These are phyloP conservation scores for Pleurotus giganteus DNA, from an alignment of 768 basidiomycete genomes.

Conservation along the genomic window DNA sequence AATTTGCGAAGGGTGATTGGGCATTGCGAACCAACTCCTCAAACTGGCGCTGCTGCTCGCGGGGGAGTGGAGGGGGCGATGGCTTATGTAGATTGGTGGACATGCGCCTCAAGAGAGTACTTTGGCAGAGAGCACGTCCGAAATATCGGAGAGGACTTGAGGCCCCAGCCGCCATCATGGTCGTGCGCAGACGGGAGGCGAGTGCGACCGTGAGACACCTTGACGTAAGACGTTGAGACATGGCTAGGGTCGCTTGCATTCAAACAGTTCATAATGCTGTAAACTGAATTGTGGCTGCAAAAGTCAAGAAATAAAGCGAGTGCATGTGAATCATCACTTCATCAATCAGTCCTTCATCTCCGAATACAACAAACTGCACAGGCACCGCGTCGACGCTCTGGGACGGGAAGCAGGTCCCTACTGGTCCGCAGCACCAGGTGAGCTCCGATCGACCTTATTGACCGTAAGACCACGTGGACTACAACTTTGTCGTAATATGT, in stretches of 20 bases:
- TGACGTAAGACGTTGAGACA: no score
- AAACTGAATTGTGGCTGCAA: no score
- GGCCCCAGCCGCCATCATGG: neutral
- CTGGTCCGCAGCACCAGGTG: neutral
- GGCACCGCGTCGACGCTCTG: neutral
- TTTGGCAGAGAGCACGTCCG: neutral
- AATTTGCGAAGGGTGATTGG: constrained; percentile 37
- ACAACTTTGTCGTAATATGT: constrained; percentile 3
- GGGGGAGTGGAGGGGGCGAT: constrained; percentile 72
- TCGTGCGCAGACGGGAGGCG: no score
- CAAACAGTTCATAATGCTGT: no score
- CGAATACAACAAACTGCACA: neutral
- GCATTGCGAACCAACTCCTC: constrained; percentile 75
- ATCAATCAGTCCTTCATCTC: neutral
- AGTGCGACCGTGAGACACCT: neutral
- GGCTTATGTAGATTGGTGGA: constrained; percentile 52
- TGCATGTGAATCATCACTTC: no score
- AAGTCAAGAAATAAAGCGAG: no score
- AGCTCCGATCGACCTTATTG: no score
- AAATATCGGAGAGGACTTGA: neutral
- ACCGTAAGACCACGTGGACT: constrained; percentile 3
- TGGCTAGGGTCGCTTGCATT: no score
- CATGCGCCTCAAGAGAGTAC: constrained; percentile 1
- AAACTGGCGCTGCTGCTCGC: constrained; percentile 78
- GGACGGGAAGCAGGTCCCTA: neutral